Evolutionary conservation across 345 rosid genomes (phyloP).

Genomic region (Hibiscus tridactylites): DNA sequence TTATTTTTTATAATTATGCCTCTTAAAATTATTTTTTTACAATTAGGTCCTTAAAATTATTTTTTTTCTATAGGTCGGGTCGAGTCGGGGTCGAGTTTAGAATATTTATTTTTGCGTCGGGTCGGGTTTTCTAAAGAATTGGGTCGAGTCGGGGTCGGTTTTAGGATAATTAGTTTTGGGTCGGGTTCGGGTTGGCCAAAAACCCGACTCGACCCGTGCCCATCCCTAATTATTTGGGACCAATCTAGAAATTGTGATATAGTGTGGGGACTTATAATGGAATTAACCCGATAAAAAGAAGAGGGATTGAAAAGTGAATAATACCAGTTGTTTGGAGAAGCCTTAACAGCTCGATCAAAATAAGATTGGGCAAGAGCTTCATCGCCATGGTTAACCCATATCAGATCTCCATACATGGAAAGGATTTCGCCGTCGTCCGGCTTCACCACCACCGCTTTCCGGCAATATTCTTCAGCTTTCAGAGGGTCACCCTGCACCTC

Average conservation of each 20-base stretch:
- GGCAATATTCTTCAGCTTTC: constrained; percentile 45
- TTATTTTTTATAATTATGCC: too few relatives aligned
- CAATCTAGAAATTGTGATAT: background rate
- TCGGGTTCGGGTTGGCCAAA: too few relatives aligned
- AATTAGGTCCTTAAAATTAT: too few relatives aligned
- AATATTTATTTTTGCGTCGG: too few relatives aligned
- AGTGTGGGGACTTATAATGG: background rate
- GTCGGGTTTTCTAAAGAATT: too few relatives aligned
- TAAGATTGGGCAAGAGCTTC: constrained; percentile 34
- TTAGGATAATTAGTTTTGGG: too few relatives aligned
- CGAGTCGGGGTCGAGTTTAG: too few relatives aligned
- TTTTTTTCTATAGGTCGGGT: too few relatives aligned
- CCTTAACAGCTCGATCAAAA: constrained; percentile 39
- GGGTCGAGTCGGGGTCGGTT: too few relatives aligned
- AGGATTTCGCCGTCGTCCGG: constrained; percentile 34
- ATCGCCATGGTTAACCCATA: constrained; percentile 42
- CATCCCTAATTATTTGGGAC: background rate
- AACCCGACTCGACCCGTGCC: too few relatives aligned
- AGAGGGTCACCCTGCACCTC: constrained; percentile 35
- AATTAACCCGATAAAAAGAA: background rate
- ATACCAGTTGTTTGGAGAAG: constrained; percentile 47
- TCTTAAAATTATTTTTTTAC: too few relatives aligned
- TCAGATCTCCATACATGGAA: constrained; percentile 40
- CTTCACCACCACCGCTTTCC: constrained; percentile 33
- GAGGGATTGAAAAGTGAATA: background rate